A percentile compares a stretch with the other conserved stretches of the same genome.
phyloP scores from a whole-genome alignment of 1,139 yeast genomes.

The Kodamaea arcana region DNA sequence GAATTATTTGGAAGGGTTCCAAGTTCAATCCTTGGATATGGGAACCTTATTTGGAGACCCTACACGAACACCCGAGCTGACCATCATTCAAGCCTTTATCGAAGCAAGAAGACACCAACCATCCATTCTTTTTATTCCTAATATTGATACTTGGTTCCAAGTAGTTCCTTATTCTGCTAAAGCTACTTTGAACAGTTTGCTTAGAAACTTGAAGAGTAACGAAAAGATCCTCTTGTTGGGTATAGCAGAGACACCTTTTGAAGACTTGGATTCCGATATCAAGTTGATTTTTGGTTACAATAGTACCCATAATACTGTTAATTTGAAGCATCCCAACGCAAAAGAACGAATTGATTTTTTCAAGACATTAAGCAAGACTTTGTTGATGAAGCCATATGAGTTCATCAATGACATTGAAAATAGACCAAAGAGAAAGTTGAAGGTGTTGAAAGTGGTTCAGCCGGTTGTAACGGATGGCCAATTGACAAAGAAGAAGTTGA shows the following conservation, averaged over 20 bases:
- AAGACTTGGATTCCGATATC: slow-evolving; percentile 32
- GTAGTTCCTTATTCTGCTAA: slow-evolving; percentile 67
- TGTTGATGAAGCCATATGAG: slow-evolving; percentile 65
- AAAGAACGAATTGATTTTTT: slow-evolving; percentile 51
- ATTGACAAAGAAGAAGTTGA: slow-evolving; percentile 28
- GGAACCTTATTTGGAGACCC: slow-evolving; percentile 78
- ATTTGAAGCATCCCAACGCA: slow-evolving; percentile 40
- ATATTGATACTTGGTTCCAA: slow-evolving; percentile 71
- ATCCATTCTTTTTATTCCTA: slow-evolving; percentile 79
- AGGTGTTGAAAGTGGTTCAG: slow-evolving; percentile 28
- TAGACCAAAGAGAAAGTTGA: slow-evolving; percentile 48
- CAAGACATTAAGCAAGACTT: slow-evolving; percentile 47
- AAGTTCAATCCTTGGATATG: slow-evolving; percentile 80
- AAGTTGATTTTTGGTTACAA: slow-evolving; percentile 51
- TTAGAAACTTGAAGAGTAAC: slow-evolving; percentile 64
- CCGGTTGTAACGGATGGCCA: slow-evolving; percentile 11
- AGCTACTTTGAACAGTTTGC: slow-evolving; percentile 66
- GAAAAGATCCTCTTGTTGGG: slow-evolving; percentile 81
- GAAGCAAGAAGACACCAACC: slow-evolving; percentile 94
- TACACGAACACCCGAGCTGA: slow-evolving; percentile 78
- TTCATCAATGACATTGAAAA: slow-evolving; percentile 49
- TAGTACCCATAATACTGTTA: slow-evolving; percentile 43
- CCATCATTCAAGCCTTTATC: slow-evolving; percentile 76
- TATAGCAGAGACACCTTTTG: slow-evolving; percentile 51
- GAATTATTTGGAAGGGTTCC: slow-evolving; percentile 83